A percentile compares a stretch with the other conserved stretches of the same genome.
Evolutionary conservation across 2,329 filamentous ascomycete genomes (phyloP).

Genomic region (Immersiporthe knoxdaviesiana): DNA sequence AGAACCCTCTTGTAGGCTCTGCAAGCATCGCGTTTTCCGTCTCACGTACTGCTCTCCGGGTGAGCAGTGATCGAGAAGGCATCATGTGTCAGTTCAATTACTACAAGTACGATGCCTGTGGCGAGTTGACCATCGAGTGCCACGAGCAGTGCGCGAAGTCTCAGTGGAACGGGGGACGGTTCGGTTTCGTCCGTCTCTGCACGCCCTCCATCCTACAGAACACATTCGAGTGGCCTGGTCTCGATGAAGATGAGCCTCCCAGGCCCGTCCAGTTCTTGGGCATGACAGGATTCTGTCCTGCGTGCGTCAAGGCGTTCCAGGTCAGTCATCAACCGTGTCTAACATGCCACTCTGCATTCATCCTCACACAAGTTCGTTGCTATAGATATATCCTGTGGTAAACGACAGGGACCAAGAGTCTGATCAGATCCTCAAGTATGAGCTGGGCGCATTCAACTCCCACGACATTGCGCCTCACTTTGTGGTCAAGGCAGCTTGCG

Average conservation of each 20-base stretch:
- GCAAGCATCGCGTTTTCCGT: not conserved
- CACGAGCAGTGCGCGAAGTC: constrained; percentile 11
- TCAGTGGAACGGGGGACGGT: constrained; percentile 22
- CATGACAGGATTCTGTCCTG: constrained; percentile 23
- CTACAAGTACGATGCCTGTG: constrained; percentile 24
- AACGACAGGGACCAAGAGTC: not conserved
- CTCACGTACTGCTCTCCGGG: not conserved
- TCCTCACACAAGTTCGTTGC: not conserved
- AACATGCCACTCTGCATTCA: not conserved
- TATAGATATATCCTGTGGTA: constrained; percentile 13
- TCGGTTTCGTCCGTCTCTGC: constrained; percentile 22
- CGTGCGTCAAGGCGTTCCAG: constrained; percentile 20
- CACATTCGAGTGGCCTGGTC: constrained; percentile 15
- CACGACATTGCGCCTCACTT: constrained; percentile 18
- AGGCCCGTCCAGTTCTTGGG: constrained; percentile 10
- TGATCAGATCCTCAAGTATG: not conserved
- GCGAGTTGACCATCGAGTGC: constrained; percentile 26
- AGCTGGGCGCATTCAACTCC: not conserved
- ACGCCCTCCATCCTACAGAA: constrained; percentile 17
- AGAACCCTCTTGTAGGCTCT: not conserved
- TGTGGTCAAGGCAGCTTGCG: not conserved
- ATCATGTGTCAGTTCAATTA: constrained; percentile 29
- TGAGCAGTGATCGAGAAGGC: not conserved
- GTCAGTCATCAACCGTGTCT: constrained; percentile 9
- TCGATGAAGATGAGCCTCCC: constrained; percentile 21